These are phyloP conservation scores for bread wheat (Triticum aestivum) DNA, from an alignment of 176 grass and related monocot species.

Conservation along the genomic window DNA sequence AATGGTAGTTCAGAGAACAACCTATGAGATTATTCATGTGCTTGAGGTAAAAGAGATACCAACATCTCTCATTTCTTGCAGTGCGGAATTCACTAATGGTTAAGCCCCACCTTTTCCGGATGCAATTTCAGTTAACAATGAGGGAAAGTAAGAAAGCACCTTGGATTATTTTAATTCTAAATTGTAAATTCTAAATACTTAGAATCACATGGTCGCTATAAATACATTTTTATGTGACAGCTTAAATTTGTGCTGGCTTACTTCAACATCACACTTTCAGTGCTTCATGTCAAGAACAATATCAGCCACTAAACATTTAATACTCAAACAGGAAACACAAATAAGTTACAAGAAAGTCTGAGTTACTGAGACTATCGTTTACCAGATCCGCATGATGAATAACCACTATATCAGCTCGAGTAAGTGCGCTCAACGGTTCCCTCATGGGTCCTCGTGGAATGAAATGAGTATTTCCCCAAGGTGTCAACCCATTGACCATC, in stretches of 20 bases:
- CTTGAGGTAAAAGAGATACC: conserved; percentile 9
- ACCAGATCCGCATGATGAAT: conserved; percentile 84
- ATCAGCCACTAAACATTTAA: not conserved
- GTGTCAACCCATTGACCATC: conserved; percentile 76
- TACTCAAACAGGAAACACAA: not conserved
- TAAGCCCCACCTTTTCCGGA: not conserved
- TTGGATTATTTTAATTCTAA: conserved; percentile 3
- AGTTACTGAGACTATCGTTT: not conserved
- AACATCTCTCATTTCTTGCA: not conserved
- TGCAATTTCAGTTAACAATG: not conserved
- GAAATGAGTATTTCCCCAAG: conserved; percentile 74
- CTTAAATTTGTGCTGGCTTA: not conserved
- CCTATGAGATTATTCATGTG: not conserved
- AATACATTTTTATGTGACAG: not conserved
- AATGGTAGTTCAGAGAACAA: conserved; percentile 32
- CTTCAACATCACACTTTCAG: not conserved
- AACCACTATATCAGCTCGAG: conserved; percentile 71
- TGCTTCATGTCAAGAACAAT: not conserved
- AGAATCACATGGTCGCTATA: not conserved
- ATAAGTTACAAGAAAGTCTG: not conserved
- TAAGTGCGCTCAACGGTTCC: conserved; percentile 62
- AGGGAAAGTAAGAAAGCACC: not conserved
- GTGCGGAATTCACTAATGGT: not conserved
- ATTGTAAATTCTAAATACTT: not conserved
- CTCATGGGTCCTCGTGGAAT: conserved; percentile 83